phyloP scores from a whole-genome alignment of 1,284 basidiomycete species.

The Calocybe gambosa region DNA sequence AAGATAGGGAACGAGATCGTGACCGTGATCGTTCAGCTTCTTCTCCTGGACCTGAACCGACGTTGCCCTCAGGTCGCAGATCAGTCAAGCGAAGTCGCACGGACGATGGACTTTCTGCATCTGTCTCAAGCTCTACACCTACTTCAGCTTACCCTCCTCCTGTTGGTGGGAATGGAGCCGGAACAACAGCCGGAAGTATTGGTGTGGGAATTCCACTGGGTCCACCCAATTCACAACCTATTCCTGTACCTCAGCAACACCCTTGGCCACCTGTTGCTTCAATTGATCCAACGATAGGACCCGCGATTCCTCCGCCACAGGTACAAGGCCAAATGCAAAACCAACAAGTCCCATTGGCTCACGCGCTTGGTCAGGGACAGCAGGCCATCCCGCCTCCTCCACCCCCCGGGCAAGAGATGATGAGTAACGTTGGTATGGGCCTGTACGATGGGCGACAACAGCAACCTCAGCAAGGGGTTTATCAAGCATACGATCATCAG shows the following conservation, averaged over 20 bases:
- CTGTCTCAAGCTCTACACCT: neutral
- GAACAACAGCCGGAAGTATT: neutral
- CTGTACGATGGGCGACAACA: conserved; percentile 1
- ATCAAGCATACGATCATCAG: conserved; percentile 8
- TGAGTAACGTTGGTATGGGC: neutral
- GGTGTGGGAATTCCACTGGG: conserved; percentile 16
- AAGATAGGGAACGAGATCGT: conserved; percentile 16
- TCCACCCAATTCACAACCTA: conserved; percentile 10
- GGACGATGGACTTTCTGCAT: conserved; percentile 24
- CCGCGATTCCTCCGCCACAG: conserved; percentile 18
- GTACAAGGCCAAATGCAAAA: conserved; percentile 2
- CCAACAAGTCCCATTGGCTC: conserved; percentile 3
- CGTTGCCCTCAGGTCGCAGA: conserved; percentile 17
- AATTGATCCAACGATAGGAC: conserved; percentile 23
- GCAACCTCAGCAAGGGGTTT: neutral
- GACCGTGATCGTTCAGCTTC: conserved; percentile 6
- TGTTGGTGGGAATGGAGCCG: neutral
- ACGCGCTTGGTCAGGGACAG: conserved; percentile 5
- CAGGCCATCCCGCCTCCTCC: conserved; percentile 24
- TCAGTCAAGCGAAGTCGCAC: conserved; percentile 32
- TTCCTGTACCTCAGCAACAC: conserved; percentile 19
- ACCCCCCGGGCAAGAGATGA: conserved; percentile 15
- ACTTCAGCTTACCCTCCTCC: neutral
- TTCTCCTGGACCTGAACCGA: neutral
- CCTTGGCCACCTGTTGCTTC: conserved; percentile 28